Percentiles rank a stretch among this genome's conserved stretches.
phyloP scores from a whole-genome alignment of 208 protist species.

The Trypanosoma scelopori region DNA sequence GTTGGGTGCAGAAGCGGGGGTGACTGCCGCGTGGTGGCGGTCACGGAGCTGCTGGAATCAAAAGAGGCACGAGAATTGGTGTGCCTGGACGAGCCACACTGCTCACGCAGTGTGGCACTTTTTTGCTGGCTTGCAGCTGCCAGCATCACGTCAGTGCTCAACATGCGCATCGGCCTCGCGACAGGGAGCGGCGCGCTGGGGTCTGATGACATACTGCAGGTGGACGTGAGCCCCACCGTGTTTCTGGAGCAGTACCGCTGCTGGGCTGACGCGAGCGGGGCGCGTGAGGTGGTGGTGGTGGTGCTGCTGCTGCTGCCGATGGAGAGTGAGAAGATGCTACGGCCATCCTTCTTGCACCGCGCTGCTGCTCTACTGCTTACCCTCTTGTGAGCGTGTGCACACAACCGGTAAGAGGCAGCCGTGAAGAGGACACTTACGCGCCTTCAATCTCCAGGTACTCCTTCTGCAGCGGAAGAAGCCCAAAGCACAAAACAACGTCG shows the following conservation, averaged over 20 bases:
- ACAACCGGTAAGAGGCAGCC: neutral
- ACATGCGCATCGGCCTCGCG: constrained; percentile 14
- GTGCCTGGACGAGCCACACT: constrained; percentile 8
- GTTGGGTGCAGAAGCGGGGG: no score
- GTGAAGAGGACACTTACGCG: neutral
- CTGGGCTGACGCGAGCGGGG: neutral
- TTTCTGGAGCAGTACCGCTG: constrained; percentile 15
- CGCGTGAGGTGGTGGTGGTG: neutral
- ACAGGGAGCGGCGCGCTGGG: neutral
- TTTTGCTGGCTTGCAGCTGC: constrained; percentile 28
- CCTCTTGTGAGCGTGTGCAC: constrained; percentile 1
- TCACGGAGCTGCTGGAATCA: constrained; percentile 7
- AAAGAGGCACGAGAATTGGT: constrained; percentile 1
- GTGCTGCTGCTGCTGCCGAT: neutral
- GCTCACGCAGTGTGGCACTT: constrained; percentile 11
- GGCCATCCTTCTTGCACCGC: constrained; percentile 17
- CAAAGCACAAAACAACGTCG: no score
- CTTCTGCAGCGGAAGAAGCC: no score
- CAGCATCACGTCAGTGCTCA: constrained; percentile 18
- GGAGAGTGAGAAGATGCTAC: neutral
- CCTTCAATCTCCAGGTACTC: no score
- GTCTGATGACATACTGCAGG: constrained; percentile 4
- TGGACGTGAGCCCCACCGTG: constrained; percentile 1
- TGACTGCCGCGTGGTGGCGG: neutral
- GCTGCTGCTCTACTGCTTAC: constrained; percentile 9